phyloP scores from a whole-genome alignment of 257 asterid species.

The Solanum gracilifrons region DNA sequence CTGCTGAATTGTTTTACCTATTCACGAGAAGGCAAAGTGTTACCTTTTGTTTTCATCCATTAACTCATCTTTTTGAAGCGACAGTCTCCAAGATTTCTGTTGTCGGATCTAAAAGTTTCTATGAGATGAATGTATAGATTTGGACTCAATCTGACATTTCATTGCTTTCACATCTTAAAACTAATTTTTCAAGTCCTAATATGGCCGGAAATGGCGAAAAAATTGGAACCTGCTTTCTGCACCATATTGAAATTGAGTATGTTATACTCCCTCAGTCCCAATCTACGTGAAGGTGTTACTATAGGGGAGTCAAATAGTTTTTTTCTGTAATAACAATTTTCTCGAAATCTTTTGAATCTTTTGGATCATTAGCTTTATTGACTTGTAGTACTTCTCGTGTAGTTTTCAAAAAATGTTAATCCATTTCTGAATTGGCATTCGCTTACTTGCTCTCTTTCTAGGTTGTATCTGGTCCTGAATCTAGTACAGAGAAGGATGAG shows the following conservation, averaged over 20 bases:
- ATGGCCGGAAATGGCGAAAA: background rate
- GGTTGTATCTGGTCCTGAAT: slow-evolving; percentile 67
- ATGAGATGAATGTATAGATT: background rate
- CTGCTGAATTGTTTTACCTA: background rate
- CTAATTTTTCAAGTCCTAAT: background rate
- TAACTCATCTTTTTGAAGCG: background rate
- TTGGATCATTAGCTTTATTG: background rate
- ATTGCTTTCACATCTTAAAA: background rate
- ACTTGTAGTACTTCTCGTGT: background rate
- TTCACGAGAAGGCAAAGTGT: background rate
- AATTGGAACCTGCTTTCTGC: background rate
- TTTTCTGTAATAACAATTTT: background rate
- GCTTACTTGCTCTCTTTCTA: slow-evolving; percentile 10
- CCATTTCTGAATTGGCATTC: background rate
- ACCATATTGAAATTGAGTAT: background rate
- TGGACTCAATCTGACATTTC: background rate
- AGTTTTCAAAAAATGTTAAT: background rate
- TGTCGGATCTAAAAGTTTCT: background rate
- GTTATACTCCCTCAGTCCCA: background rate
- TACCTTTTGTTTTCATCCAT: background rate
- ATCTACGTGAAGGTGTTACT: background rate
- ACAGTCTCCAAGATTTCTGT: background rate
- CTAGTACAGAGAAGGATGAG: slow-evolving; percentile 33
- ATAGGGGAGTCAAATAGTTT: background rate
- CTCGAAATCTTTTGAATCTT: background rate